Percentiles rank a stretch among this genome's conserved stretches.
Evolutionary conservation across 2,329 filamentous ascomycete species (phyloP).

Genomic region (Magnaporthales sp.): DNA sequence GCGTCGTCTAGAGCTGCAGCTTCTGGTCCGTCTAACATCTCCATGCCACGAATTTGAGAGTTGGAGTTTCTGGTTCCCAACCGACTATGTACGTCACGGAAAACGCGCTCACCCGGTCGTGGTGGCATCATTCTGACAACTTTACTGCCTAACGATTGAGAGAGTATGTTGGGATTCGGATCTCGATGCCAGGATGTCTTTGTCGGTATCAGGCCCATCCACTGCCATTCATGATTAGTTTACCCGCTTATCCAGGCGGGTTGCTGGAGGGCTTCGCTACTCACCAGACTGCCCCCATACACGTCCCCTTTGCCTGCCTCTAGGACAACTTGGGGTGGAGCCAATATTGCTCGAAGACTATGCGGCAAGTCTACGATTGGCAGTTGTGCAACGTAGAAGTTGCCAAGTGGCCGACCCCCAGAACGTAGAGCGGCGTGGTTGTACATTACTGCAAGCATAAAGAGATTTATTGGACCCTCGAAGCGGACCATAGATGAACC

Average conservation of each 20-base stretch:
- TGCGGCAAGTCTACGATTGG: slow-evolving; percentile 60
- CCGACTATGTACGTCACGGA: slow-evolving; percentile 37
- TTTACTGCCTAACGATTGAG: slow-evolving; percentile 71
- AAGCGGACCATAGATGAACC: slow-evolving; percentile 27
- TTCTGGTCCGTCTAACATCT: slow-evolving; percentile 87
- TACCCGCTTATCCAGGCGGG: too few species aligned
- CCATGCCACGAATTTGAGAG: slow-evolving; percentile 58
- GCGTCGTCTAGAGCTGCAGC: slow-evolving; percentile 54
- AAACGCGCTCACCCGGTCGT: slow-evolving; percentile 52
- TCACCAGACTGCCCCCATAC: slow-evolving; percentile 65
- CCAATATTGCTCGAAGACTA: slow-evolving; percentile 55
- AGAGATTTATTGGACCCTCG: slow-evolving; percentile 53
- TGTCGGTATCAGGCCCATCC: slow-evolving; percentile 80
- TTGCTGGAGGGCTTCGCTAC: background rate
- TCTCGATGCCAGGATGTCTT: slow-evolving; percentile 88
- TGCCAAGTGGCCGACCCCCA: slow-evolving; percentile 13
- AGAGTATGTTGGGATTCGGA: slow-evolving; percentile 88
- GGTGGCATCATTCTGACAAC: slow-evolving; percentile 63
- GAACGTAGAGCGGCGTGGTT: slow-evolving; percentile 20
- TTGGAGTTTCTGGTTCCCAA: slow-evolving; percentile 26
- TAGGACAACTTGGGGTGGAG: slow-evolving; percentile 54
- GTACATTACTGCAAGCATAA: slow-evolving; percentile 48
- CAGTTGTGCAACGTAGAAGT: slow-evolving; percentile 83
- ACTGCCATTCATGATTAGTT: slow-evolving; percentile 25
- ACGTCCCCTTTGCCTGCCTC: slow-evolving; percentile 67